These are phyloP conservation scores for Oryza punctata DNA, from an alignment of 176 grass and related monocot species.

Conservation along the genomic window DNA sequence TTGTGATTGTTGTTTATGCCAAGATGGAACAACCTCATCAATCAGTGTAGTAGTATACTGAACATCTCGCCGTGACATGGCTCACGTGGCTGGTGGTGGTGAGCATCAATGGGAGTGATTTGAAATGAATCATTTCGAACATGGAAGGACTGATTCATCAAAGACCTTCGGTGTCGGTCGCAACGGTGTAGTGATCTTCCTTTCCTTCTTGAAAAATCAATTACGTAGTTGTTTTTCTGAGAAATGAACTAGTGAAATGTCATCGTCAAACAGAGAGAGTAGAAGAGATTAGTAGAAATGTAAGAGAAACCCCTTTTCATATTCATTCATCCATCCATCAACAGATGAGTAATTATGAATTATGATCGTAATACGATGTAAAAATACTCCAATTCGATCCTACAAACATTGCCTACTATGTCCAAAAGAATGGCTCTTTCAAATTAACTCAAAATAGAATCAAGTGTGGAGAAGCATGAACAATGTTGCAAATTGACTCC, in stretches of 20 bases:
- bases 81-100: slow-evolving; percentile 6
- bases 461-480: slow-evolving; percentile 23
- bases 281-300: background rate
- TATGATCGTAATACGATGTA: slow-evolving; percentile 28
- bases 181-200: background rate
- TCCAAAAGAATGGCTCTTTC: slow-evolving; percentile 61
- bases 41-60: background rate
- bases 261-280: background rate
- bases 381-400: slow-evolving; percentile 42
- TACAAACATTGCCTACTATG: slow-evolving; percentile 50
- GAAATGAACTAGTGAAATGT: background rate
- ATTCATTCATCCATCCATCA: slow-evolving; percentile 18
- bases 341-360: slow-evolving; percentile 26
- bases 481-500: slow-evolving; percentile 18
- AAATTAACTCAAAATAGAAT: slow-evolving; percentile 43
- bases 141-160: slow-evolving; percentile 13
- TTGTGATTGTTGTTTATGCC: background rate
- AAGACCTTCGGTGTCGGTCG: background rate
- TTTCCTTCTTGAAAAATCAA: background rate
- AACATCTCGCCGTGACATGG: background rate
- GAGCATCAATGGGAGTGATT: background rate
- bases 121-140: background rate
- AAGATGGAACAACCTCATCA: slow-evolving; percentile 16
- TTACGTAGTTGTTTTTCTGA: background rate
- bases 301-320: background rate